Conservation (phyloP, 495 filamentous ascomycete genomes). For the Penicillium salamii region DNA sequence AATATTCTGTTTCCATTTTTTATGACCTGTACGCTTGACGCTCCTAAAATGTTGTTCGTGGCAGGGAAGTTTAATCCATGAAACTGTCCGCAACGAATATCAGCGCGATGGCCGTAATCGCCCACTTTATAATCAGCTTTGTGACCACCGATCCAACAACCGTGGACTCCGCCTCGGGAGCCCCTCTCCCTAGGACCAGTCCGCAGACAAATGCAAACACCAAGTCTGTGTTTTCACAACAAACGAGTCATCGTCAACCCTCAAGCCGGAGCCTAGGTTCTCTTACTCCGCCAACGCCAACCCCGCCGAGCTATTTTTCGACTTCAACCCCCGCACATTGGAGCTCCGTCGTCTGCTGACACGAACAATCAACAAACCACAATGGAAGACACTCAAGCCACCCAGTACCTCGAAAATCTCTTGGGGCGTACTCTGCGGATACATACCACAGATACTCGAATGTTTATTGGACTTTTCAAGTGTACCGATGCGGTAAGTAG, state of each 20-base stretch:
- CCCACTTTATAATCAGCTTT: not conserved
- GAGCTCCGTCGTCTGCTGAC: constrained; percentile 23
- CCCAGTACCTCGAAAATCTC: constrained; percentile 45
- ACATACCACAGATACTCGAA: constrained; percentile 76
- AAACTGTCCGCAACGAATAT: not conserved
- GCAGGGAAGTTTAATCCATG: not conserved
- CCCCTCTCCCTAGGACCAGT: not conserved
- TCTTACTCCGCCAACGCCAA: not conserved
- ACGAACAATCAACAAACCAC: constrained; percentile 7
- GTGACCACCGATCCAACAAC: constrained; percentile 10
- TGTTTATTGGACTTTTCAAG: constrained; percentile 89
- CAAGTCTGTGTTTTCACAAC: not conserved
- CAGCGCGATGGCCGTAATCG: not conserved
- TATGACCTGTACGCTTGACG: too few species aligned
- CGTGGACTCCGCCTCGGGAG: not conserved
- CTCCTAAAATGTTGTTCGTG: too few species aligned
- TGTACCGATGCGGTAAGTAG: constrained; percentile 82
- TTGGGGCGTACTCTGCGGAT: constrained; percentile 63
- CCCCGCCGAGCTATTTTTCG: not conserved
- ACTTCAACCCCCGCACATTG: constrained; percentile 1
- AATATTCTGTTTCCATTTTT: not conserved
- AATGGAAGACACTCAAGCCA: constrained; percentile 43
- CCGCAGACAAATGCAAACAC: not conserved
- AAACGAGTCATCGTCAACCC: too few species aligned
- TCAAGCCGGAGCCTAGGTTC: too few species aligned